Evolutionary conservation across 2,329 filamentous ascomycete genomes (phyloP), one percentile per base, ranked within the genome.

Genomic region (Ophiostoma sp.): DNA sequence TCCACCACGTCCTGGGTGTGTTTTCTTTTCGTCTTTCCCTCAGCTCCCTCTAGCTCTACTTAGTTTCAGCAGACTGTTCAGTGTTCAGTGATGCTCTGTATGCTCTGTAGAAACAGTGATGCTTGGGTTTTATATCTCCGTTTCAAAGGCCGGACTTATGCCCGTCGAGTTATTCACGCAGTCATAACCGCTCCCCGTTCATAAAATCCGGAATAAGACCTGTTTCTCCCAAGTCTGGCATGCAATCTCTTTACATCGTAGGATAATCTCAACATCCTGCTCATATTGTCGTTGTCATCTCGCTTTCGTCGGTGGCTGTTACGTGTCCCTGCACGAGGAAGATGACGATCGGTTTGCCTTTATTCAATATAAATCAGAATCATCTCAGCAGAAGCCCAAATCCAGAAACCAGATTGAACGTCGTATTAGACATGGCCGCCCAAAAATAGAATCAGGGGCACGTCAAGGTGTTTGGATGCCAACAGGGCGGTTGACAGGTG

Each of bases 381-480:
- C 27, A 27, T 27, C 27, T 27, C 27, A 27, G 27, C 27, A 27
- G 27, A 27, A 27, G 27, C 27, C 27, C 27, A 27, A 27, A 27
- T 27, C 27, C 27, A 27, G 27, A 27, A 27, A 27, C 27, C 27
- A 27, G 27, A 27, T 27, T 27, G 27, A 27, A 27, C 27, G 55
- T 60, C 38, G 55, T 18, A 60, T 60, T 27, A 55, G 27, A 9
- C n/a, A 12, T 9, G 2, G n/a, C n/a, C 49, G 18, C 49, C 27
- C 49, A 52, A 52, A 27, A 60, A 60, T 60, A 60, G 55, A 60
- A 60, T 60, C 55, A 60, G 55, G 55, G 55, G 55, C 55, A 60
- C 27, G 27, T 27, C 27, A 27, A 27, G 16, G 55, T 60, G 27
- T 55, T 27, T 55, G 9, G 49, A 60, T 60, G 55, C 55, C 52